Base-by-base conservation (phyloP, 2,329 filamentous ascomycete genomes). In the Orbilia javanica region DNA sequence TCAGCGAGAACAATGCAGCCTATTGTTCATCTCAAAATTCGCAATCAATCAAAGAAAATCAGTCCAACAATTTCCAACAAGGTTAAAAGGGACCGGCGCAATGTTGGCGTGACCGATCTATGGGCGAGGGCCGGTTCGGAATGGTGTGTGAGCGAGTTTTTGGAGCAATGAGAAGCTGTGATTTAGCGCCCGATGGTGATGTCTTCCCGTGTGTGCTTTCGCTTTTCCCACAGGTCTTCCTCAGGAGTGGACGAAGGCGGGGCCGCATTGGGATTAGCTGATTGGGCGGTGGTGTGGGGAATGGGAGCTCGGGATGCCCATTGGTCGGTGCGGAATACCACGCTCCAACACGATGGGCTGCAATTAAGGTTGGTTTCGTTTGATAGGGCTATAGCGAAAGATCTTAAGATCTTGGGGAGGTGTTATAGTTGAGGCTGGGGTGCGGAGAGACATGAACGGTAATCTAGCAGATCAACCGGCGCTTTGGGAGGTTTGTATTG, bases 101-200 rank as follows among this genome's bases (percentile, higher is more conserved):
- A 48, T 48, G 44, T 48, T 13, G 20, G 46, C 46, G 46, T 50
- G 46, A 50, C 46, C 13, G 8, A 2, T 25, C 46, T 8, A 27
- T 50, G 36, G 42, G 18, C 8, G 42, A 6, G 10, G 46, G 46
- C 46, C 46, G 46, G 46, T 50, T 44, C 11, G 31, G 34, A n/a
- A 46, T 34, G 8, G 10, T 60, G 42, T 39, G 44, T 77, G 73
- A 62, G 66, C 25, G 62, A 64, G 66, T 72, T 68, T 65, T 52
- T 36, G 4, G 50, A 55, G 48, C 39, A 78, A 78, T 78, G 52
- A 68, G 62, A 71, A 20, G 29, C 29, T 34, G 11, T 57, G 20
- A 31, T 78, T 78, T 72, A 78, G 74, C 74, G 74, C 74, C 66
- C 36, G 48, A 50, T 13, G 29, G 18, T 18, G 15, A n/a, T 48